Base-by-base conservation (phyloP, 306 rosid species). In the Sechiopsis laciniata region DNA sequence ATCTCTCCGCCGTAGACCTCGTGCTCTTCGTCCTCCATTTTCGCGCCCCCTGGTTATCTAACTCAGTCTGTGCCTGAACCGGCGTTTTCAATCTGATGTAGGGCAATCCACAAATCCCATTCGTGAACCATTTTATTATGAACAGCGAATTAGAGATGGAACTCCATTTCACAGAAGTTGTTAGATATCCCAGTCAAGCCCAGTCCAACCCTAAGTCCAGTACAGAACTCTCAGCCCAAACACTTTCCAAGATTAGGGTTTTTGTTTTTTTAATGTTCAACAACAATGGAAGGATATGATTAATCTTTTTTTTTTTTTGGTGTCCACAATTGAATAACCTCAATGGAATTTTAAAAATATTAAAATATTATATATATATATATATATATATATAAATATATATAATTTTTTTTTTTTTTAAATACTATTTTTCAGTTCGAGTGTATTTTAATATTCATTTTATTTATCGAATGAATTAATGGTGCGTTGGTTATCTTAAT, bases 1-100 rank as follows among this genome's bases (percentile, higher is more conserved):
- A 92, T 92, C 76, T 90, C 98, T 63, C 90, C 98, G 20, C 98
- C 98, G 87, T 92, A 90, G 35, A 92, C 96, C 88, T 92, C 98
- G 50, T 88, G 98, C 80, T 90, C 98, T 72, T 92, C 96, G 82
- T 90, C 96, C 1, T 90, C 96, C 98, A 90, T 92, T 8, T 22
- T 74, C 71, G 69, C 53, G 20, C 69, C 26, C 71, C 59, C 60
- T 21, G 11, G 42, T 69, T 72, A 71, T 6, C 57, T 67, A 74
- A 2, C 62, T 59, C 32, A 10, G 10, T 12, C 14, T 12, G 46
- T 40, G 17, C 17, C 16, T 29, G 24, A 48, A 19, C 54, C 21
- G 45, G 73, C 73, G n/a, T 20, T 17, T 3, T 29, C 29, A 64
- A 64, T 4, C 20, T n/a, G 58, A 69, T 69, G 52, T 50, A 69